Base-by-base conservation (phyloP, 768 basidiomycete genomes). In the Dioszegia hungarica region DNA sequence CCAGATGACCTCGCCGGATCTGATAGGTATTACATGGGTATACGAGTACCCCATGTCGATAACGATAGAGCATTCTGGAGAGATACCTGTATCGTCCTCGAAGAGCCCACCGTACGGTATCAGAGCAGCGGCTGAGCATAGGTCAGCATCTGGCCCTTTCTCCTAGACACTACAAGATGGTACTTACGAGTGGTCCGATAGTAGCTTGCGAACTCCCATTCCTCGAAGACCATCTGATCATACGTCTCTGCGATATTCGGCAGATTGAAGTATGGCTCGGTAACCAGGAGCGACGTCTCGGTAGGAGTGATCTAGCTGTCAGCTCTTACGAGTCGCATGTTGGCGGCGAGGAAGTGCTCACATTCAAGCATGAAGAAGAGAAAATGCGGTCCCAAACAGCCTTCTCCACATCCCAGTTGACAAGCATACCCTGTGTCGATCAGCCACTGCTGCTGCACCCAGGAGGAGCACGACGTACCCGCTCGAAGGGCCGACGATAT, bases 401-500 rank as follows among this genome's bases (percentile, higher is more conserved):
- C 75, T 94, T 94, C 76, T 98, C 85, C 2, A 87, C 87, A 62
- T 95, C 92, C 93, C 93, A 98, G 69, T 94, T 91, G 27, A 89
- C 86, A 15, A 94, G 79, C 75, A 87, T 90, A 25, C 93, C 93
- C 93, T 95, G 43, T 0, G 1, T 17, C 61, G 24, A 60, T 46
- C 53, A 57, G 55, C 55, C 34, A 6, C 6, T 14, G 31, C 31
- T 6, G 31, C 31, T 6, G 31, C 8, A 14, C 14, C 6, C 31
- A 14, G 31, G 6, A 33, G 27, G 15, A 44, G 14, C 34, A 9
- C 29, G 36, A 44, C 59, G 75, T 65, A 88, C 93, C 82, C 88
- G 86, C 75, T 95, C 93, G 59, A 93, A 87, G 0, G 93, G 89
- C 34, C 91, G 75, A 14, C 90, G 82, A 72, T 87, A 93, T 57